Evolutionary conservation across 2,329 filamentous ascomycete species (phyloP), one percentile per base, ranked within the genome.

Genomic region (Fulvia fulva): DNA sequence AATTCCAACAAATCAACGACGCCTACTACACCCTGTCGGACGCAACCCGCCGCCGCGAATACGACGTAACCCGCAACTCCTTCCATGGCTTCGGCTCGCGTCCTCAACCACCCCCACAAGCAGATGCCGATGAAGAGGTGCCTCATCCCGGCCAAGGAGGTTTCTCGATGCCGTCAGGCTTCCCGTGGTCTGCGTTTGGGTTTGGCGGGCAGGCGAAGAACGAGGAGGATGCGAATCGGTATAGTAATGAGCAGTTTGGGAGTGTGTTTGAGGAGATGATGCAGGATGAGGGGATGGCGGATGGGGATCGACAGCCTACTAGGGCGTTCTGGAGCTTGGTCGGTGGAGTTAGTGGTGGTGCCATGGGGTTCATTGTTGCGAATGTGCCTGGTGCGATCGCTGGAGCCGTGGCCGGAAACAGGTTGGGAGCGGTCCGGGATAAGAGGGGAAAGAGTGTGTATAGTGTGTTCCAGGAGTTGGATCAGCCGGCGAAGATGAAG

Each of bases 401-500:
- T 0, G 94, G 94, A 2, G 91, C 90, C 2, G 92, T 97, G 2
- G 93, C 92, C 0, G 94, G 94, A 11, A 97, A 97, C 76, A 78
- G 92, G 53, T 76, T 97, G n/a, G 94, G 94, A 0, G 90, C 90
- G 6, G 84, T 99, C 21, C 81, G 94, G 57, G 94, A 99, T 76
- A 86, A 89, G 30, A 91, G 87, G 76, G 92, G 92, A 22, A 97
- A 97, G 86, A 96, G 90, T 71, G 94, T 99, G 5, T 97, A 95
- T 75, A 81, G 86, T 26, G 94, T 97, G 16, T 97, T 93, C 73
- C 86, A 90, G 80, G 89, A 96, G 67, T 78, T 99, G 70, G 91
- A 91, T 52, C 88, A 91, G 74, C 81, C 81, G 52, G 92, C 96
- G 70, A 88, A 90, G 70, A 86, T 91, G 55, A 86, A 86, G 73